These are phyloP conservation scores for Lactarius indigo DNA, from an alignment of 768 basidiomycete genomes.

Conservation along the genomic window DNA sequence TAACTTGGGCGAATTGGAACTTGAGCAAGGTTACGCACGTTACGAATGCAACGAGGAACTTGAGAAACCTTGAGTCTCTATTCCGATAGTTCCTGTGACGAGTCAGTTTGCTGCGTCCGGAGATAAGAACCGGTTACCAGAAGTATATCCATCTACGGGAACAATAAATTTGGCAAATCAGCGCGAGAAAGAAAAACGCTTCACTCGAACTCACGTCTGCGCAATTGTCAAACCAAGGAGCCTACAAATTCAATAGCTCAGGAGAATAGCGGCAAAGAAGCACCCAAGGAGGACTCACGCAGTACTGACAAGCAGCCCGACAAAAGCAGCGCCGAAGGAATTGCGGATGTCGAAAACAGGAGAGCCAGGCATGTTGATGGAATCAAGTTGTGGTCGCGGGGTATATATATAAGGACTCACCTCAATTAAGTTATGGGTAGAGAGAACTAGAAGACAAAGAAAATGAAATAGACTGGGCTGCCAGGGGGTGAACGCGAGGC, in stretches of 20 bases:
- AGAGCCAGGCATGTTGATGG: background rate
- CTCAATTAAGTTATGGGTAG: no score
- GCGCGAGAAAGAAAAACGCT: background rate
- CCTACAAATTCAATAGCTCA: background rate
- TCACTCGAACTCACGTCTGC: slow-evolving; percentile 6
- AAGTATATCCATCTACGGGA: slow-evolving; percentile 6
- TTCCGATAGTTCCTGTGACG: background rate
- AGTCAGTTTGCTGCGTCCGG: background rate
- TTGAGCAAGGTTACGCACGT: background rate
- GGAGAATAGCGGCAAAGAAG: background rate
- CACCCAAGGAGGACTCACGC: background rate
- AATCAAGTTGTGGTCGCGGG: background rate
- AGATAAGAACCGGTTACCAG: background rate
- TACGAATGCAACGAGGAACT: background rate
- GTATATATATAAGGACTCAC: no score
- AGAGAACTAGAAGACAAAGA: no score
- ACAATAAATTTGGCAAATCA: background rate
- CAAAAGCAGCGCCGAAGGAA: slow-evolving; percentile 1
- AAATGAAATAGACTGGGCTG: no score
- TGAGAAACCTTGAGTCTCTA: background rate
- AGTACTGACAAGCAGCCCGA: slow-evolving; percentile 8
- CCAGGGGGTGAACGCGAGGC: no score
- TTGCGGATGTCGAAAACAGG: background rate
- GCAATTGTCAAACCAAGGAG: slow-evolving; percentile 6
- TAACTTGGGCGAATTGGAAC: background rate